These are phyloP conservation scores for Alternaria infectoria DNA, from an alignment of 2,329 filamentous ascomycete species.

Conservation along the genomic window DNA sequence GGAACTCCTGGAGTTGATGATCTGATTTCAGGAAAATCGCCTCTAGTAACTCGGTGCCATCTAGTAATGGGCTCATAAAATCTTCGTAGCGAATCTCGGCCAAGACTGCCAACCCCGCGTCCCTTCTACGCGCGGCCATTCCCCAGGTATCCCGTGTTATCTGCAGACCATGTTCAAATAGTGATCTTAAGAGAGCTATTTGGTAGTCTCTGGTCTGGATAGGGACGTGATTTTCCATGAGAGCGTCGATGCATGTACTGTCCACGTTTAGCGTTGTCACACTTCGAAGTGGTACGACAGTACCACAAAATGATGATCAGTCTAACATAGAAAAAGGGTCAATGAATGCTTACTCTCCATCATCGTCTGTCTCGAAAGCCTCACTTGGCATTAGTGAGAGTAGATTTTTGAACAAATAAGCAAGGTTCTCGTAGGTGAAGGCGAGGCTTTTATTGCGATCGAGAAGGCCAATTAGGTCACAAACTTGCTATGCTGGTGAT, in stretches of 20 bases:
- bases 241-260: neutral
- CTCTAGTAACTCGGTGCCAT: neutral
- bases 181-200: accelerated
- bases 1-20: neutral
- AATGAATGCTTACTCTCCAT: accelerated
- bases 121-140: accelerated
- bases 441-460: too few relatives aligned
- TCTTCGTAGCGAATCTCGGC: neutral
- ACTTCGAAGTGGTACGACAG: neutral
- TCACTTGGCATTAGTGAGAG: neutral
- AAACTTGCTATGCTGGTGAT: neutral
- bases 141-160: accelerated
- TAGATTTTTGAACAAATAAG: neutral
- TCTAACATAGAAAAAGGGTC: neutral
- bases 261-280: neutral
- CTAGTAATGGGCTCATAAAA: neutral
- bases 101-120: neutral
- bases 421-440: too few relatives aligned
- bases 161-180: neutral
- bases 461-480: too few relatives aligned
- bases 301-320: accelerated
- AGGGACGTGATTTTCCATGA: too few relatives aligned
- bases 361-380: neutral
- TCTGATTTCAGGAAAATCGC: neutral
- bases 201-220: accelerated